phyloP scores from a whole-genome alignment of 805 yeast genomes.

The Starmerella potacharoeniae region DNA sequence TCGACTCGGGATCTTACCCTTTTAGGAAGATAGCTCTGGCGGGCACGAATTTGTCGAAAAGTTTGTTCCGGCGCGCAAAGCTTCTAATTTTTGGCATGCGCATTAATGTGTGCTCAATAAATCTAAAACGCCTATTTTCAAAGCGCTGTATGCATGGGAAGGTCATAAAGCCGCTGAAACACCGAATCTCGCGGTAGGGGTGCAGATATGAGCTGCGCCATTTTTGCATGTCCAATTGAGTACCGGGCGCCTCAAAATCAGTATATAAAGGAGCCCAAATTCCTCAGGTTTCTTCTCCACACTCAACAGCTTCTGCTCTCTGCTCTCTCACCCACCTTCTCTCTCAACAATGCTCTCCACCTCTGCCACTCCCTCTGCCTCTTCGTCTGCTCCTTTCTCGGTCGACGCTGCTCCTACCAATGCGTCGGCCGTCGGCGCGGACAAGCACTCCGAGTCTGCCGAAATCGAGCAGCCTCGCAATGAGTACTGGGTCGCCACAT shows the following conservation, averaged over 20 bases:
- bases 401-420: neutral
- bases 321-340: neutral
- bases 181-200: neutral
- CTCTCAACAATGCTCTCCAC: neutral
- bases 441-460: neutral
- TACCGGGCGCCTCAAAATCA: neutral
- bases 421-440: neutral
- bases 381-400: neutral
- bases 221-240: neutral
- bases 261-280: neutral
- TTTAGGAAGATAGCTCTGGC: neutral
- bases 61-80: neutral
- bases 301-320: neutral
- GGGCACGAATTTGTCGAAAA: neutral
- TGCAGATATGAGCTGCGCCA: neutral
- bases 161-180: no score
- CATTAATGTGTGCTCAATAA: neutral
- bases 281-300: neutral
- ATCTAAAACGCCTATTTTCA: no score
- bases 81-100: neutral
- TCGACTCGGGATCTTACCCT: neutral
- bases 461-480: constrained; percentile 7
- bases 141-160: no score
- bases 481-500: constrained; percentile 3
- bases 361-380: neutral